Evolutionary conservation across 768 basidiomycete genomes (phyloP).

Genomic region (Naganishia antarctica): DNA sequence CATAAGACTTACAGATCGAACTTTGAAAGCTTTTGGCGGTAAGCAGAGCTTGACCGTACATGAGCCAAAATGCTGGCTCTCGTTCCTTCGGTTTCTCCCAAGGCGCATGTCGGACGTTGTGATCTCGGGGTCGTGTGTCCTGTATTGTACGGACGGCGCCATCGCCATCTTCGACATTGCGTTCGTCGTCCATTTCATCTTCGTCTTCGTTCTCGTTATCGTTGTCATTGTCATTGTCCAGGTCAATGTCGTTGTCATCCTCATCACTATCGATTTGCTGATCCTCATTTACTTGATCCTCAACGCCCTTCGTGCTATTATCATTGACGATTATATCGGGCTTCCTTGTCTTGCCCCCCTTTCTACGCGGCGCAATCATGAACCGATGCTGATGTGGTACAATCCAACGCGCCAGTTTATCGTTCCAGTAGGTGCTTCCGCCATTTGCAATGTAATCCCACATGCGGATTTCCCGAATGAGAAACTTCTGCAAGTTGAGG

Average conservation of each 20-base stretch:
- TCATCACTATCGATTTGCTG: slow-evolving; percentile 29
- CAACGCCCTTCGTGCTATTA: slow-evolving; percentile 6
- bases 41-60: slow-evolving; percentile 81
- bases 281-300: not conserved
- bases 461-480: slow-evolving; percentile 72
- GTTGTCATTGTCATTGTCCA: no score
- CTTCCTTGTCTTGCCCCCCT: not conserved
- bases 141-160: slow-evolving; percentile 24
- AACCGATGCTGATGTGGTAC: slow-evolving; percentile 56
- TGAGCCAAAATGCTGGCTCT: slow-evolving; percentile 64
- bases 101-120: not conserved
- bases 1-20: slow-evolving; percentile 67
- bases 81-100: slow-evolving; percentile 56
- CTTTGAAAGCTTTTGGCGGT: slow-evolving; percentile 82
- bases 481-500: slow-evolving; percentile 73
- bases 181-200: slow-evolving; percentile 40
- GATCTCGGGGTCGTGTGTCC: not conserved
- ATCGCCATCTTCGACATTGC: slow-evolving; percentile 30
- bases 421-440: slow-evolving; percentile 64
- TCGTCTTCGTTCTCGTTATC: slow-evolving; percentile 51
- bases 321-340: not conserved
- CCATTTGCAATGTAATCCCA: slow-evolving; percentile 63
- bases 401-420: slow-evolving; percentile 20
- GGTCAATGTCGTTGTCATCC: slow-evolving; percentile 35
- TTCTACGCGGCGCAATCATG: slow-evolving; percentile 45